Conservation (phyloP, 345 rosid genomes). For the Rhizophora mangle region DNA sequence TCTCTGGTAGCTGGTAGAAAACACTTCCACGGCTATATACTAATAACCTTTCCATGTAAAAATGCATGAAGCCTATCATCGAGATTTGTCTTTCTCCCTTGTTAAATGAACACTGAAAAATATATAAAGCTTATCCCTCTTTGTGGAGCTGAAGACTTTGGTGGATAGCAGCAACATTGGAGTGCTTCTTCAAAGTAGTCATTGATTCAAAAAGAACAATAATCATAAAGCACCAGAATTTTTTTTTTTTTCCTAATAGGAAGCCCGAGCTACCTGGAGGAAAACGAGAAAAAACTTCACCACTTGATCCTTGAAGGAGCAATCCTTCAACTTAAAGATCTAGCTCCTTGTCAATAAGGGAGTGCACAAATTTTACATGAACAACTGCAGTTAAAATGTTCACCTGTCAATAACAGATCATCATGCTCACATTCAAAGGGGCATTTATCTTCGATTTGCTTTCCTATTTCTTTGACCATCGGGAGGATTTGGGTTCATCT, state of each 20-base stretch:
- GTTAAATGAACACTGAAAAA: not conserved
- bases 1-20: not conserved
- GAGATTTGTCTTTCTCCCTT: not conserved
- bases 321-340: not conserved
- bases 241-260: too few relatives aligned
- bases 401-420: conserved; percentile 9
- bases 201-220: too few relatives aligned
- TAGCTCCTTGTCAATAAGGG: not conserved
- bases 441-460: conserved; percentile 39
- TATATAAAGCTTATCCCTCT: not conserved
- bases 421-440: conserved; percentile 1
- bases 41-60: not conserved
- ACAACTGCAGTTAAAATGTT: not conserved
- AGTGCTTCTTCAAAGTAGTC: not conserved
- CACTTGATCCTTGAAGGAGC: not conserved
- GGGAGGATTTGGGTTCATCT: conserved; percentile 30
- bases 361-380: not conserved
- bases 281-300: too few relatives aligned
- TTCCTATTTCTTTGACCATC: conserved; percentile 37
- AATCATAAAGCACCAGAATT: too few relatives aligned
- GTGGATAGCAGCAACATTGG: not conserved
- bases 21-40: not conserved
- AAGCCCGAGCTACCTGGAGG: too few relatives aligned
- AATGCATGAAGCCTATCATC: not conserved
- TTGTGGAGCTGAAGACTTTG: not conserved